These are phyloP conservation scores for Monilinia polystroma DNA, from an alignment of 2,329 filamentous ascomycete species.

Conservation along the genomic window DNA sequence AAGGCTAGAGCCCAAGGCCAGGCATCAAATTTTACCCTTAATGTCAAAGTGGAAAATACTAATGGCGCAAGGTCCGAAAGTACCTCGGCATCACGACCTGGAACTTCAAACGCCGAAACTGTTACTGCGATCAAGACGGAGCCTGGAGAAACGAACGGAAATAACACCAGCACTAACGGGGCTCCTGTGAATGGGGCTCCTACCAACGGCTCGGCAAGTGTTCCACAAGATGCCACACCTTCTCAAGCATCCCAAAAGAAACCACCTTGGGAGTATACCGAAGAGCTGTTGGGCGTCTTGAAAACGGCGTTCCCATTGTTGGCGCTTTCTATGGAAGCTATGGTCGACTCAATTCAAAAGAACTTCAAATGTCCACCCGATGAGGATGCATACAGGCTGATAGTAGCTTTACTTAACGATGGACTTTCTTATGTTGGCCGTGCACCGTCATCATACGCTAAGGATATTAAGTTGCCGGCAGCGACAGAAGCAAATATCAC, in stretches of 20 bases:
- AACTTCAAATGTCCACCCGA: conserved; percentile 99
- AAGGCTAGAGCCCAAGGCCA: conserved; percentile 41
- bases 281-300: conserved; percentile 90
- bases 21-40: conserved; percentile 26
- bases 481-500: conserved; percentile 96
- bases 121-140: conserved; percentile 37
- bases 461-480: conserved; percentile 83
- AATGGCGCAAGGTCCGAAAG: conserved; percentile 31
- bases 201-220: conserved; percentile 48
- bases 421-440: conserved; percentile 89
- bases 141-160: conserved; percentile 34
- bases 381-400: conserved; percentile 94
- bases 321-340: conserved; percentile 97
- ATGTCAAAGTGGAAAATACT: conserved; percentile 36
- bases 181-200: conserved; percentile 22
- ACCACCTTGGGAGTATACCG: conserved; percentile 93
- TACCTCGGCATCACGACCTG: conserved; percentile 41
- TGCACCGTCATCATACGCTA: conserved; percentile 80
- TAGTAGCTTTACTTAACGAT: conserved; percentile 96
- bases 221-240: conserved; percentile 32
- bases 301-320: conserved; percentile 97
- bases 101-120: conserved; percentile 47
- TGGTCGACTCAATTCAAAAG: conserved; percentile 98
- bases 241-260: conserved; percentile 50
- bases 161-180: conserved; percentile 15